These are phyloP conservation scores for Nitzschia sp. DNA, from an alignment of 108 stramenopile species.

Conservation along the genomic window DNA sequence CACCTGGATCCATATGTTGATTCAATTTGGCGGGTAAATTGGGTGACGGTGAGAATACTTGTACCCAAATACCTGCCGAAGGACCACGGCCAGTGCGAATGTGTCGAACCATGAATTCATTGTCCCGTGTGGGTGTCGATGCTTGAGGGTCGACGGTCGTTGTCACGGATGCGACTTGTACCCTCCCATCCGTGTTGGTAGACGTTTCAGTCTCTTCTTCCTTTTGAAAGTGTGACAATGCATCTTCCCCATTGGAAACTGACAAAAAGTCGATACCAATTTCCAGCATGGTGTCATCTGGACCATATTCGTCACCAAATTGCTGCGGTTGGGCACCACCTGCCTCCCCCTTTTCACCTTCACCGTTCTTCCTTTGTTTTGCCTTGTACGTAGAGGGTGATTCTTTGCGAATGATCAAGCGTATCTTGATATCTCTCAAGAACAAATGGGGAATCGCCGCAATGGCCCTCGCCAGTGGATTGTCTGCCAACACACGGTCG, in stretches of 20 bases:
- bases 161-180: neutral
- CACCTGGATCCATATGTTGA: neutral
- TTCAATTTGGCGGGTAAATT: slow-evolving; percentile 8
- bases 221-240: slow-evolving; percentile 53
- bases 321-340: neutral
- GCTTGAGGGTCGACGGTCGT: neutral
- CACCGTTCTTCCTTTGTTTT: slow-evolving; percentile 17
- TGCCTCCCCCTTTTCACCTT: slow-evolving; percentile 13
- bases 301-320: slow-evolving; percentile 16
- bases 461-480: slow-evolving; percentile 51
- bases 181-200: slow-evolving; percentile 2
- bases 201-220: slow-evolving; percentile 16
- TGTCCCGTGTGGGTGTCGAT: slow-evolving; percentile 23
- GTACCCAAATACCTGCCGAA: slow-evolving; percentile 67
- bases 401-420: slow-evolving; percentile 46
- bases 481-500: slow-evolving; percentile 68
- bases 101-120: slow-evolving; percentile 56
- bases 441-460: slow-evolving; percentile 73
- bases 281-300: slow-evolving; percentile 58
- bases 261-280: slow-evolving; percentile 74
- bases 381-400: neutral
- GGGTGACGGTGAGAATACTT: slow-evolving; percentile 45
- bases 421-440: slow-evolving; percentile 68
- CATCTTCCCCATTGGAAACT: slow-evolving; percentile 67
- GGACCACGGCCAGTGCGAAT: slow-evolving; percentile 78